Evolutionary conservation across 75 land plant genomes (phyloP).

Genomic region (Pinus albicaulis): DNA sequence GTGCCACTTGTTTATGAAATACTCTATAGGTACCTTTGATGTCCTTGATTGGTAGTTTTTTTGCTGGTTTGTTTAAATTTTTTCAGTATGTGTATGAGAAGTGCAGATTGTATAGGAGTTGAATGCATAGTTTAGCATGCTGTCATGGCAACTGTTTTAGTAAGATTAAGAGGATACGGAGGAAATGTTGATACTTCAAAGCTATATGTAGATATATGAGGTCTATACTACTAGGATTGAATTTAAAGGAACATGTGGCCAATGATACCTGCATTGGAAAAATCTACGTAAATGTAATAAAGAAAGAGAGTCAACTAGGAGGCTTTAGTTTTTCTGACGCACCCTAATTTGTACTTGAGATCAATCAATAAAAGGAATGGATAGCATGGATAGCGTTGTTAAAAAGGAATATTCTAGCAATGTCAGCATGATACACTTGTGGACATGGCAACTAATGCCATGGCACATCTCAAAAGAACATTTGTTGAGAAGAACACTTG

Average conservation of each 20-base stretch:
- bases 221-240: not conserved
- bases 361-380: not conserved
- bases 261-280: not conserved
- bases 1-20: conserved; percentile 89
- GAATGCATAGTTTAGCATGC: not conserved
- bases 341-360: not conserved
- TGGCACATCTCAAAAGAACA: not conserved
- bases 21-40: conserved; percentile 65
- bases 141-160: not conserved
- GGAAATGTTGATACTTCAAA: not conserved
- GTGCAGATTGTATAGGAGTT: not conserved
- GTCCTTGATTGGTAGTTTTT: not conserved
- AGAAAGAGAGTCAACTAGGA: not conserved
- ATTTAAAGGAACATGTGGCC: not conserved
- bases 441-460: not conserved
- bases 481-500: no score
- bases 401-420: not conserved
- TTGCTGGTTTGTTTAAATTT: not conserved
- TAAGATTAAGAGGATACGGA: no score
- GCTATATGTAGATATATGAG: not conserved
- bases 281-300: no score
- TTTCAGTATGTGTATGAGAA: not conserved
- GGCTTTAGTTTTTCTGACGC: not conserved
- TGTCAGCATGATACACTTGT: not conserved
- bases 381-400: not conserved